A percentile compares a stretch with the other conserved stretches of the same genome.
phyloP scores from a whole-genome alignment of 129 eudicot species.

The Escallonia herrerae region DNA sequence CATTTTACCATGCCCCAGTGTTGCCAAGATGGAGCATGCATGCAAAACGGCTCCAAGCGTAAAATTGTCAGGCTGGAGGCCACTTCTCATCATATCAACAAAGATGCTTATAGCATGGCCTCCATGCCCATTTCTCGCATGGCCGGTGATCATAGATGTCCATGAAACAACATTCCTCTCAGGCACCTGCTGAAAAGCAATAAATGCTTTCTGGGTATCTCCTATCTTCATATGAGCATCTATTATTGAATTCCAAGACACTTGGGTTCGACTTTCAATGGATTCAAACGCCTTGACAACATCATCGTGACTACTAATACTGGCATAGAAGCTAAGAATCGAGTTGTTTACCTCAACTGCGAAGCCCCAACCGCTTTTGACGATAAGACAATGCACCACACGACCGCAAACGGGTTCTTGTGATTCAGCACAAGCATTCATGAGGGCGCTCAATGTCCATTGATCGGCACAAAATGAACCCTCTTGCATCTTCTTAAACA shows the following conservation, averaged over 20 bases:
- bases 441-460: conserved; percentile 67
- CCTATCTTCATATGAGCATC: conserved; percentile 87
- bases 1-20: conserved; percentile 61
- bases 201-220: conserved; percentile 38
- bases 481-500: conserved; percentile 51
- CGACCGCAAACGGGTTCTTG: conserved; percentile 33
- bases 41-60: conserved; percentile 69
- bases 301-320: conserved; percentile 36
- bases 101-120: conserved; percentile 44
- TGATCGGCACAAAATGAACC: conserved; percentile 53
- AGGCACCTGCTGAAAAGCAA: conserved; percentile 41
- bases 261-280: conserved; percentile 28
- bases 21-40: conserved; percentile 61
- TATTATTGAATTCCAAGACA: conserved; percentile 68
- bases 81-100: conserved; percentile 30
- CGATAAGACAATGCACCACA: conserved; percentile 41
- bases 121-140: conserved; percentile 49
- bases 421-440: conserved; percentile 54
- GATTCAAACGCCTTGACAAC: conserved; percentile 42
- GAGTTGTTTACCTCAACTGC: conserved; percentile 74
- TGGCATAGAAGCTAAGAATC: conserved; percentile 54
- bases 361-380: conserved; percentile 56
- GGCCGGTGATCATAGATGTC: conserved; percentile 76
- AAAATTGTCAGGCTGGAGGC: conserved; percentile 45
- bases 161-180: conserved; percentile 60